Evolutionary conservation across 345 rosid species (phyloP).

Genomic region (Noccaea bulbosa): DNA sequence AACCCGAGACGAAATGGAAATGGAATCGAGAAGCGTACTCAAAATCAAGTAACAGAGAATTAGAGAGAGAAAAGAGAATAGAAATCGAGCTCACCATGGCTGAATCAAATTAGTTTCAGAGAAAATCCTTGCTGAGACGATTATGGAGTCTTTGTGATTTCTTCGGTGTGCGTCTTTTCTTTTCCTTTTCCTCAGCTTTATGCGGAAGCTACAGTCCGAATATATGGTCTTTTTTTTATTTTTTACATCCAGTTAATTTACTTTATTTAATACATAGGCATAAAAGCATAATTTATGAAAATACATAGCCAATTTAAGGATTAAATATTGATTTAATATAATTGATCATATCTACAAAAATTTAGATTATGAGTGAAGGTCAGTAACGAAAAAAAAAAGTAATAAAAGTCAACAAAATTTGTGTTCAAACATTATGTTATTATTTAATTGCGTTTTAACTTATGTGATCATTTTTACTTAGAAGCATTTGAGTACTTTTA

Average conservation of each 20-base stretch:
- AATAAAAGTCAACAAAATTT: background rate
- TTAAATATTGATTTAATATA: background rate
- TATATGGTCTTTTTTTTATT: background rate
- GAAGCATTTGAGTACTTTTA: background rate
- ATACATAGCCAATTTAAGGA: background rate
- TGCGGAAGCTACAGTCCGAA: conserved; percentile 34
- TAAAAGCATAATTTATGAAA: background rate
- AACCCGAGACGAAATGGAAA: conserved; percentile 10
- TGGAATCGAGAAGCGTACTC: conserved; percentile 27
- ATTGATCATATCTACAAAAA: background rate
- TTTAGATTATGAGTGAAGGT: background rate
- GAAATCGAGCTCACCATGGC: conserved; percentile 44
- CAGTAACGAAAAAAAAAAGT: background rate
- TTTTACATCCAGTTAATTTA: background rate
- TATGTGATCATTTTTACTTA: background rate
- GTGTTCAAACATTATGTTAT: background rate
- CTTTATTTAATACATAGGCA: conserved; percentile 25
- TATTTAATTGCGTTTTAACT: background rate
- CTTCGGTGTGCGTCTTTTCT: conserved; percentile 29
- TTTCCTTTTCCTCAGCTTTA: conserved; percentile 31
- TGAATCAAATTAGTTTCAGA: conserved; percentile 20
- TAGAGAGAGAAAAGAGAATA: background rate
- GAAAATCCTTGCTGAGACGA: conserved; percentile 19
- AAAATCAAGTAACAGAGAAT: background rate
- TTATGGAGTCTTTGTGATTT: conserved; percentile 24